Evolutionary conservation across 352 stramenopile genomes (phyloP).

Genomic region (Pythium graminicola): DNA sequence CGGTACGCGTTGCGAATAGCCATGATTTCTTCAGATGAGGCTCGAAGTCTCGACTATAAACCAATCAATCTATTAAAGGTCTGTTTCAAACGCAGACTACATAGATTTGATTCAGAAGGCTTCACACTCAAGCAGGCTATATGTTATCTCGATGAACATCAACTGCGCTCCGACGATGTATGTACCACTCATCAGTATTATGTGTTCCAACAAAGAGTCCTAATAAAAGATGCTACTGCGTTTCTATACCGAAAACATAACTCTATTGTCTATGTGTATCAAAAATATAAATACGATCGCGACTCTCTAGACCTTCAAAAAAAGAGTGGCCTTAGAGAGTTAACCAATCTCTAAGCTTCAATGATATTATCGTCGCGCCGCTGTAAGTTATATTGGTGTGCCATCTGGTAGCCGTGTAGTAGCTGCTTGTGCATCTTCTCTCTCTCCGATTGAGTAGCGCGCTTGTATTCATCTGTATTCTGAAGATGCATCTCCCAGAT

Average conservation of each 20-base stretch:
- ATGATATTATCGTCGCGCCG: not conserved
- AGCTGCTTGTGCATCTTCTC: not conserved
- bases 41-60: not conserved
- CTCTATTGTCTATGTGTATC: not conserved
- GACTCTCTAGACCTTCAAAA: slow-evolving; percentile 2
- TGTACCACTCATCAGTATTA: not conserved
- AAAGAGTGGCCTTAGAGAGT: not conserved
- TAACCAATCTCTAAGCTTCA: not conserved
- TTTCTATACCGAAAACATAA: slow-evolving; percentile 1
- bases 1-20: too few relatives aligned
- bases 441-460: not conserved
- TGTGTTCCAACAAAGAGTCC: slow-evolving; percentile 1
- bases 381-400: not conserved
- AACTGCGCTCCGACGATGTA: not conserved
- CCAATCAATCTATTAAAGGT: not conserved
- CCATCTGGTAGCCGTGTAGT: not conserved
- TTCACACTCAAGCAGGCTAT: slow-evolving; percentile 5
- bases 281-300: slow-evolving; percentile 5
- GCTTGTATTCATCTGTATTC: not conserved
- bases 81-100: not conserved
- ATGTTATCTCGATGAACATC: not conserved
- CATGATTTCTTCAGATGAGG: not conserved
- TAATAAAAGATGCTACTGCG: not conserved
- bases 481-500: not conserved
- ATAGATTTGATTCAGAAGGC: not conserved